phyloP scores from a whole-genome alignment of 495 filamentous ascomycete species.

The Xylaria curta region DNA sequence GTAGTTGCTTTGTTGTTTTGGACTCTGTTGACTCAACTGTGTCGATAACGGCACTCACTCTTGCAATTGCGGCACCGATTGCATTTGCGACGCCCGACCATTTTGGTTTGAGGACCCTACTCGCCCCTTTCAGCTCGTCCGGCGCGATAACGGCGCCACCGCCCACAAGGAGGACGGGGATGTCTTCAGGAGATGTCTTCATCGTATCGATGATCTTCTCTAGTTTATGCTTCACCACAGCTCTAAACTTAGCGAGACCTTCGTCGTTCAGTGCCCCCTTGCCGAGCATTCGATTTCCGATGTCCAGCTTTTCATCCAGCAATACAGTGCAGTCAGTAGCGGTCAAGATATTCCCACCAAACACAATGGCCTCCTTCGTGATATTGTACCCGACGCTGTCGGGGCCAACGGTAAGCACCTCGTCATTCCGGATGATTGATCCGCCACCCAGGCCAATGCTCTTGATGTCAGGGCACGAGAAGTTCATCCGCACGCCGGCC shows the following conservation, averaged over 20 bases:
- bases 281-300: constrained; percentile 44
- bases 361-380: constrained; percentile 53
- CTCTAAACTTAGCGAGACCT: constrained; percentile 43
- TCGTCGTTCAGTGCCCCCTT: constrained; percentile 34
- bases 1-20: constrained; percentile 33
- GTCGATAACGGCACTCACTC: constrained; percentile 46
- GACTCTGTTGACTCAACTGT: constrained; percentile 44
- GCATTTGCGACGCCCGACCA: constrained; percentile 61
- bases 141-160: constrained; percentile 50
- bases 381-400: constrained; percentile 63
- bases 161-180: constrained; percentile 57
- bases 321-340: constrained; percentile 57
- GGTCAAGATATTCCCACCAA: constrained; percentile 60
- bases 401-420: constrained; percentile 55
- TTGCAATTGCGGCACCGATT: constrained; percentile 55
- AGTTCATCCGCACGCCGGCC: constrained; percentile 59
- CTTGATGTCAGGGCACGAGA: constrained; percentile 60
- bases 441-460: constrained; percentile 62
- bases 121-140: constrained; percentile 42
- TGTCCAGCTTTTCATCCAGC: constrained; percentile 43
- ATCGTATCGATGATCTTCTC: constrained; percentile 58
- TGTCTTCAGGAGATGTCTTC: constrained; percentile 55
- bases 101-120: constrained; percentile 48
- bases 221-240: constrained; percentile 44
- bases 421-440: constrained; percentile 51